Evolutionary conservation across 768 basidiomycete genomes (phyloP), one percentile per base, ranked within the genome.

Genomic region (Phaffia australis): DNA sequence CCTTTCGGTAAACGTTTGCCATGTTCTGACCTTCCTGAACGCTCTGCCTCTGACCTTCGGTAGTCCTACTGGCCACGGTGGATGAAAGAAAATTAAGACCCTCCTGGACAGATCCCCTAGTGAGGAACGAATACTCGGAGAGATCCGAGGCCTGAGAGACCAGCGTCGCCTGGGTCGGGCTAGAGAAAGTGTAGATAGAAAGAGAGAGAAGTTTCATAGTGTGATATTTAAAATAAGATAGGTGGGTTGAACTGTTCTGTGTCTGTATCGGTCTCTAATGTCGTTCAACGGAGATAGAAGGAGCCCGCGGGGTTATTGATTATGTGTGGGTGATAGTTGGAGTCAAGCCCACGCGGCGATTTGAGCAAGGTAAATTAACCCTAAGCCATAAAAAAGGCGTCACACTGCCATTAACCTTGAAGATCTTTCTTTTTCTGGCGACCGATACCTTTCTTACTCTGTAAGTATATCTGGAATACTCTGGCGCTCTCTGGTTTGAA

Each of bases 1-100:
- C 87, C 60, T 89, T 88, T 23, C 89, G 81, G 79, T 93, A 95
- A 9, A 89, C 89, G 79, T 97, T 91, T 0, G 90, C 92, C 19
- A 84, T 87, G 76, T 98, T 90, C 69, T 81, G 85, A 75, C 92
- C 90, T 80, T 98, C 94, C 75, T 93, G 87, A 15, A 98, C 85
- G 62, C 87, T 92, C 79, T 94, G 90, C 57, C 95, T 83, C 77
- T 92, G 88, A 21, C 90, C 91, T 68, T 85, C 84, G 7, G 81
- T 80, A 19, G 93, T 98, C 55, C 92, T 81, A 72, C 93, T 89
- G 49, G 84, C 85, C 42, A 97, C 90, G 1, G 92, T 97, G 81
- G 85, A 47, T 27, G 62, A n/a, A 64, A 65, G 66, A 54, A 69
- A 69, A 50, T 47, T 54, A 42, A 63, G 63, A 16, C 56, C 67